Conservation (phyloP, 176 grass and related monocot genomes). For the Phragmites australis region DNA sequence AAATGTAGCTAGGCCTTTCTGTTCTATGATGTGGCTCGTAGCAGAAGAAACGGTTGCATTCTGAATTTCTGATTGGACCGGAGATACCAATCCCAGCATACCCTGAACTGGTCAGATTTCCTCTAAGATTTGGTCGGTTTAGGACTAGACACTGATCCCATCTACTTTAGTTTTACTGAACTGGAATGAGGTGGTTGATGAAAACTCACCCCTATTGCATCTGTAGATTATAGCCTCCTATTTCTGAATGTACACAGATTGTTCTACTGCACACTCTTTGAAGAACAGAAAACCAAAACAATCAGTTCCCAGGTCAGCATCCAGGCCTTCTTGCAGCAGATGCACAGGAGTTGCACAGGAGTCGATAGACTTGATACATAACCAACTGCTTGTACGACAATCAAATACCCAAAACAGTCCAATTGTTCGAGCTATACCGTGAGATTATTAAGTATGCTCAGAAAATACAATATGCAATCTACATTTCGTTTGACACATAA, state of each 20-base stretch:
- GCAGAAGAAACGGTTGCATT: neutral
- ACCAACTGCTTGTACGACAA: neutral
- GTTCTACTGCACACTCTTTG: neutral
- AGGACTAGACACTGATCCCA: neutral
- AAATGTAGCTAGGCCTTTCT: neutral
- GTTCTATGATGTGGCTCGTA: neutral
- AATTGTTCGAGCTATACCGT: neutral
- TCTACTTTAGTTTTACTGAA: neutral
- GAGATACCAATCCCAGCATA: neutral
- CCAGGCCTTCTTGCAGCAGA: neutral
- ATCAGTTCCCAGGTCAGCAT: neutral
- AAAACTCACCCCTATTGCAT: neutral
- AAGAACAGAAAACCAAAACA: neutral
- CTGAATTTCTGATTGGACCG: neutral
- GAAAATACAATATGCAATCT: slow-evolving; percentile 6
- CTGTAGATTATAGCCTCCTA: neutral
- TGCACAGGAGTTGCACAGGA: neutral
- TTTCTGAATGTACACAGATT: neutral
- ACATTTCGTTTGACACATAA: neutral
- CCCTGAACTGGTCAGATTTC: slow-evolving; percentile 7
- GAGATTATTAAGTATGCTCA: neutral
- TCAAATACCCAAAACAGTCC: neutral
- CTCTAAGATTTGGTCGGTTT: slow-evolving; percentile 16
- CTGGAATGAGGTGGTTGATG: neutral
- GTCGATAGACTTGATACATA: neutral